phyloP scores from a whole-genome alignment of 257 asterid genomes.

The Solanum raphanifolium region DNA sequence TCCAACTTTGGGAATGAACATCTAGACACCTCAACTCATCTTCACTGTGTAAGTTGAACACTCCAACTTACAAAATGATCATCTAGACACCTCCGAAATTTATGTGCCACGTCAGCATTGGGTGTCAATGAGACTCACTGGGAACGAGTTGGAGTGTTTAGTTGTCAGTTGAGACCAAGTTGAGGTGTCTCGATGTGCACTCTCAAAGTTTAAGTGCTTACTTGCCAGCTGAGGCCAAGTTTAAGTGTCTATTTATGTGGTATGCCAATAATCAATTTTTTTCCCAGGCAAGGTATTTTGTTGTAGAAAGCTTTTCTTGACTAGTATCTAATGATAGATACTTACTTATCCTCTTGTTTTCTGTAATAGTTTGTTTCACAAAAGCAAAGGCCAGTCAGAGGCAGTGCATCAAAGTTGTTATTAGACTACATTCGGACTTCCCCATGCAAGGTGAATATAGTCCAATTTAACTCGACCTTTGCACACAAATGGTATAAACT shows the following conservation, averaged over 20 bases:
- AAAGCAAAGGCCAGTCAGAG: slow-evolving; percentile 67
- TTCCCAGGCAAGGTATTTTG: neutral
- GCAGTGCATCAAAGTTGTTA: slow-evolving; percentile 63
- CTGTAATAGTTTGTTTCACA: slow-evolving; percentile 69
- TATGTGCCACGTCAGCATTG: neutral
- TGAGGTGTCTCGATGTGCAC: neutral
- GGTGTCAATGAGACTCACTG: neutral
- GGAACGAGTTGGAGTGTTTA: neutral
- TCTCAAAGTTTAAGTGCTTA: neutral
- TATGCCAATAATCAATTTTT: neutral
- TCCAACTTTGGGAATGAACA: neutral
- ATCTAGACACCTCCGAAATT: neutral
- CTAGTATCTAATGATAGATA: neutral
- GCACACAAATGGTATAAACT: neutral
- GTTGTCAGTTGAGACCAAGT: neutral
- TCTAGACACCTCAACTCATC: neutral
- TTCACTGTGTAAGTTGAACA: neutral
- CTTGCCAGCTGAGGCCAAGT: neutral
- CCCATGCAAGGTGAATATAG: slow-evolving; percentile 70
- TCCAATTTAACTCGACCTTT: neutral
- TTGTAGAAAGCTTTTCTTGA: neutral
- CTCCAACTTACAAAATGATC: neutral
- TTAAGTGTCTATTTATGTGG: neutral
- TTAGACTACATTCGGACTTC: slow-evolving; percentile 46
- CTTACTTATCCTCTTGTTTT: slow-evolving; percentile 3